Evolutionary conservation across 2,329 filamentous ascomycete species (phyloP), one percentile per base, ranked within the genome.

Genomic region (Onygenales sp.): DNA sequence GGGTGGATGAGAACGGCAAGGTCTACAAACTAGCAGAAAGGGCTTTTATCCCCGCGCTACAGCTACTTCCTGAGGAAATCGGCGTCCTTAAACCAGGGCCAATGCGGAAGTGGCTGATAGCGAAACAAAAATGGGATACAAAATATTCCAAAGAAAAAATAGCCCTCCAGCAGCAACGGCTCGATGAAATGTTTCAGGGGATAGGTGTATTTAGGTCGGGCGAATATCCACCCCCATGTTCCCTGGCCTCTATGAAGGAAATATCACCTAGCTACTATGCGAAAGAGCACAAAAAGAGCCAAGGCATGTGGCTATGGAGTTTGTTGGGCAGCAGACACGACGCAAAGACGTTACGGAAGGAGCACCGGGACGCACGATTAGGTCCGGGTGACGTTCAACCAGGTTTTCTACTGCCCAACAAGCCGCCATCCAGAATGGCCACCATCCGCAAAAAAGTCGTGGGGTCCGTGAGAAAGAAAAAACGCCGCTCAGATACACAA

Each of bases 291-390:
- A 69, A 71, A 59, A 84, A 81, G 75, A 90, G 87, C 59, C 81
- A 86, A 70, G 88, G 86, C 7, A 75, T 96, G 67, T 82, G 84
- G 2, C 73, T 96, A 59, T 97, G 92, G 92, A 87, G 84, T 49
- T 76, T 85, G 1, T 94, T 90, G 87, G 90, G 89, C 11, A 91
- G 86, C 45, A 94, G 87, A 66, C 89, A 96, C 64, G 93, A 97
- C 65, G 81, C 92, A 67, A 78, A 78, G 57, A 87, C 86, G 0
- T 77, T 94, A 11, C 62, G 66, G 44, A 64, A 47, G 7, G 27
- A 31, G 11, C 9, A 39, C 5, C 11, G 10, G 35, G 17, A 27
- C 17, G 5, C 8, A 32, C 2, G 17, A 13, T n/a, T 21, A 39
- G 9, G 8, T 27, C 14, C n/a, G 7, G 46, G 13, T 8, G 10